A percentile compares a stretch with the other conserved stretches of the same genome.
These are phyloP conservation scores for Suillus americanus DNA, from an alignment of 768 basidiomycete species.

Conservation along the genomic window DNA sequence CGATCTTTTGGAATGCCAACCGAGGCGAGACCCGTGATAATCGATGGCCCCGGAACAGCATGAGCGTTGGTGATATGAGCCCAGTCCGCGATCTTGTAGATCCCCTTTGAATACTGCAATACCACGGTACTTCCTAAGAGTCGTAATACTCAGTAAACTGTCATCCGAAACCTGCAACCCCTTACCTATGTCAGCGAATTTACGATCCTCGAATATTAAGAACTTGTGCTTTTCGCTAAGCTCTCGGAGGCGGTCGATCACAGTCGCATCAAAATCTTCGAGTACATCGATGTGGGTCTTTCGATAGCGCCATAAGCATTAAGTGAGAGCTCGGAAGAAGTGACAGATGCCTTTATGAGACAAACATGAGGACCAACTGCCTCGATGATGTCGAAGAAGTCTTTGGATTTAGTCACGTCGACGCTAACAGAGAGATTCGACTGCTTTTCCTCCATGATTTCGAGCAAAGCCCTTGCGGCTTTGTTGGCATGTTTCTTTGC, in stretches of 20 bases:
- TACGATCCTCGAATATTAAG: conserved; percentile 96
- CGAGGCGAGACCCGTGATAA: conserved; percentile 85
- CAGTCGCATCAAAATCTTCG: conserved; percentile 78
- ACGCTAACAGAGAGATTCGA: conserved; percentile 95
- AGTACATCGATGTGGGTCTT: conserved; percentile 98
- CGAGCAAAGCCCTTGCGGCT: conserved; percentile 75
- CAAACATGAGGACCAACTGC: conserved; percentile 88
- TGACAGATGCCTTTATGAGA: conserved; percentile 79
- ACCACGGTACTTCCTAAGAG: conserved; percentile 89
- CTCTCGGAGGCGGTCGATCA: conserved; percentile 67
- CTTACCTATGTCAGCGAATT: conserved; percentile 97
- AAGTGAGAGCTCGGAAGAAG: conserved; percentile 11
- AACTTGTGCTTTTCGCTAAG: conserved; percentile 86
- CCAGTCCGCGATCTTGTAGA: conserved; percentile 94
- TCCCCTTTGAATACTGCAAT: conserved; percentile 89
- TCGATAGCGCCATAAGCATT: conserved; percentile 27
- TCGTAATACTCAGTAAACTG: conserved; percentile 7
- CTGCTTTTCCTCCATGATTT: conserved; percentile 82
- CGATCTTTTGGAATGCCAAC: conserved; percentile 78
- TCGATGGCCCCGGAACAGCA: conserved; percentile 92
- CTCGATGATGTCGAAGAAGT: conserved; percentile 85
- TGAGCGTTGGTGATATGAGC: conserved; percentile 98
- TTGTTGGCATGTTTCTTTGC: conserved; percentile 63
- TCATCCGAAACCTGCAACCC: background rate
- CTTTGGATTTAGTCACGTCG: conserved; percentile 79